Evolutionary conservation across 2,329 filamentous ascomycete species (phyloP), one percentile per base, ranked within the genome.

Genomic region (Apiospora pterosperma): DNA sequence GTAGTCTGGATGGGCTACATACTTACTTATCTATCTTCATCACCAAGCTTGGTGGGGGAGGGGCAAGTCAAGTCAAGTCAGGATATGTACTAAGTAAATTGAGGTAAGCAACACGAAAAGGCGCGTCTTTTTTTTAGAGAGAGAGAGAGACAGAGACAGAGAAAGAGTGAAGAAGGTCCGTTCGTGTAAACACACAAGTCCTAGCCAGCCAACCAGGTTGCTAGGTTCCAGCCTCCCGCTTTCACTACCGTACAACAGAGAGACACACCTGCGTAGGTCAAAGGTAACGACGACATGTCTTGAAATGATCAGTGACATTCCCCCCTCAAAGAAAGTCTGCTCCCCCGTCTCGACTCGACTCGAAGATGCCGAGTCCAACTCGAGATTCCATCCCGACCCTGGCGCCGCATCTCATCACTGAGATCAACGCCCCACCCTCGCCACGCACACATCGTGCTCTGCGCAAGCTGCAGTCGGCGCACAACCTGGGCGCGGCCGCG

Each of bases 391-490:
- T 69, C 61, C 69, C 71, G 36, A 65, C 66, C 52, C 66, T 73
- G 59, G 73, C 71, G 61, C 73, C 76, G 28, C 72, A 75, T 59
- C 69, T 78, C 64, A 74, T 77, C 41, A 77, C 81, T 42, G 80
- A 85, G 67, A 78, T 85, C 63, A 81, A 85, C 71, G 76, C 83
- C 59, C 84, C 88, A 67, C 82, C 86, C 28, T 89, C 88, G 34
- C 88, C 89, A 52, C 85, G 88, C 67, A 88, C 87, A 31, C 86
- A 89, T 74, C 87, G 90, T 71, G 85, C 86, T 59, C 82, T 93
- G 66, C 87, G 91, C 70, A 90, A 90, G 74, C 86, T 92, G 36
- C 90, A 93, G 77, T 93, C 91, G 36, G 90, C 92, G 61, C 90
- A 93, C 79, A 82, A 85, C 77, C 78, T 92, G 63, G 87, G 87